Evolutionary conservation across 2,329 filamentous ascomycete genomes (phyloP).

Genomic region (Seiridium unicorne): DNA sequence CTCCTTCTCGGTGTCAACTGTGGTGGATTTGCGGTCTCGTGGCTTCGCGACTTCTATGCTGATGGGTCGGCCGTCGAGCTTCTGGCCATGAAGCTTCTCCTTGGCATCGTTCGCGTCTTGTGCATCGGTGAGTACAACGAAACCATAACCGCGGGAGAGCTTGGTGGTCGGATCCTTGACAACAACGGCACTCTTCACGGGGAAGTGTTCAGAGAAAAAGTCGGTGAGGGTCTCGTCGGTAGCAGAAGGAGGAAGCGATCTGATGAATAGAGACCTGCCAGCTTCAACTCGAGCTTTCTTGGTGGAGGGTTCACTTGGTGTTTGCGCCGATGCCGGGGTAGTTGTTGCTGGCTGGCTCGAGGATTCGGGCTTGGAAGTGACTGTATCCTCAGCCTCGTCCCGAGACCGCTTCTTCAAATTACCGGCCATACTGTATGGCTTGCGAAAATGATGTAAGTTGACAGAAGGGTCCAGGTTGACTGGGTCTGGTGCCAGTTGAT

Average conservation of each 20-base stretch:
- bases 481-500: too few relatives aligned
- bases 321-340: conserved; percentile 21
- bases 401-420: neutral
- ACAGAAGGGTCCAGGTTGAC: too few relatives aligned
- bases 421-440: neutral
- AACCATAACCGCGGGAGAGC: conserved; percentile 86
- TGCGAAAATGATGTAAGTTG: neutral
- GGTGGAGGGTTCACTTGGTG: conserved; percentile 29
- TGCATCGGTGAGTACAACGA: conserved; percentile 92
- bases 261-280: conserved; percentile 81
- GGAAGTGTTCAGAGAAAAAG: conserved; percentile 91
- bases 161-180: conserved; percentile 85
- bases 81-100: conserved; percentile 75
- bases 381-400: conserved; percentile 9
- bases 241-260: conserved; percentile 73
- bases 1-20: conserved; percentile 43
- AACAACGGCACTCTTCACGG: conserved; percentile 93
- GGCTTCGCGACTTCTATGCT: conserved; percentile 86
- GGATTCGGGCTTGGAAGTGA: conserved; percentile 7
- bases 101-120: conserved; percentile 84
- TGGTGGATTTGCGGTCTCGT: conserved; percentile 58
- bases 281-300: conserved; percentile 61
- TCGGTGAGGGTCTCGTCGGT: conserved; percentile 82
- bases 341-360: neutral
- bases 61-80: conserved; percentile 78